Evolutionary conservation across 176 grass and related monocot genomes (phyloP).

Genomic region (Poa annua): DNA sequence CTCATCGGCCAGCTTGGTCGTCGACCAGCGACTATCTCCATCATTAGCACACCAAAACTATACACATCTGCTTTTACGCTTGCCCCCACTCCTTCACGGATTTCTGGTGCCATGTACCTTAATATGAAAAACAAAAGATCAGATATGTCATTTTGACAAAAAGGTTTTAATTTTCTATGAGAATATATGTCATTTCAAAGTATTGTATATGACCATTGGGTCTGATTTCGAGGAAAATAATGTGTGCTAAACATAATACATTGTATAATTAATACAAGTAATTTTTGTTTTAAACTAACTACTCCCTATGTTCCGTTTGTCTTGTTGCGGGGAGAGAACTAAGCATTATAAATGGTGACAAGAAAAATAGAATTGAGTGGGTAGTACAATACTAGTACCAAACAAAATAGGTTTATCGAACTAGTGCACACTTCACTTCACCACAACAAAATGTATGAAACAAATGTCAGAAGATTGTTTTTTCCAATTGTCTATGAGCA

Average conservation of each 20-base stretch:
- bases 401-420: background rate
- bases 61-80: conserved; percentile 72
- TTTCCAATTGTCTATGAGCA: no score
- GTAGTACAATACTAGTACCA: background rate
- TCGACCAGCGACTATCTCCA: conserved; percentile 56
- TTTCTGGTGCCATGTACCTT: conserved; percentile 85
- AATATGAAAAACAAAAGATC: background rate
- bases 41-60: conserved; percentile 73
- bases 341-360: no score
- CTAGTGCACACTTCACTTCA: background rate
- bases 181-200: background rate
- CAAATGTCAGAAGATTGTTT: background rate
- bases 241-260: background rate
- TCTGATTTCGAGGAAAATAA: background rate
- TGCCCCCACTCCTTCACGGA: conserved; percentile 45
- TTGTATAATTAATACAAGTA: background rate
- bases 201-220: background rate
- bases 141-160: no score
- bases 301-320: no score
- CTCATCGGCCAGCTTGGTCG: conserved; percentile 72
- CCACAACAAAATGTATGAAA: background rate
- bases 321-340: no score
- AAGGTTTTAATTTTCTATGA: no score
- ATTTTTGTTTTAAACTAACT: no score
- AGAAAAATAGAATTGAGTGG: no score